phyloP scores from a whole-genome alignment of 371 early-diverging fungal genomes.

The Apophysomyces sp. region DNA sequence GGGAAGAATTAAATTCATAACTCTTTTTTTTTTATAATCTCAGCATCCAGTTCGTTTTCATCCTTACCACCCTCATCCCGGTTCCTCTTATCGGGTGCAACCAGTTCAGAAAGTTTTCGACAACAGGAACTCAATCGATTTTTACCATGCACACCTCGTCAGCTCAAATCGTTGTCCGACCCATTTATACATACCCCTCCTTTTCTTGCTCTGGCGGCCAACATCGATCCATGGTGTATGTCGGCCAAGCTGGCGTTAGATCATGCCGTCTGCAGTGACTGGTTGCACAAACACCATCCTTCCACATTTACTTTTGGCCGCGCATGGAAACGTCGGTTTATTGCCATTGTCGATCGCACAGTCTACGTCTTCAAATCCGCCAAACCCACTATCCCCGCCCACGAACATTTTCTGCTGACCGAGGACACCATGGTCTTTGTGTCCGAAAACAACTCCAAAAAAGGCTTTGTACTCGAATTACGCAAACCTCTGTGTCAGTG shows the following conservation, averaged over 20 bases:
- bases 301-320: conserved; percentile 34
- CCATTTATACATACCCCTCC: conserved; percentile 24
- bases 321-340: conserved; percentile 40
- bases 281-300: conserved; percentile 34
- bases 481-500: conserved; percentile 40
- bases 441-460: conserved; percentile 46
- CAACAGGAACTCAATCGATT: conserved; percentile 37
- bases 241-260: conserved; percentile 32
- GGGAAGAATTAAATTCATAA: conserved; percentile 6
- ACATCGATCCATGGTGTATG: conserved; percentile 37
- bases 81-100: conserved; percentile 29
- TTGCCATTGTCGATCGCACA: conserved; percentile 29
- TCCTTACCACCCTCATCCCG: conserved; percentile 35
- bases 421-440: conserved; percentile 46
- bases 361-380: conserved; percentile 37
- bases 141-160: conserved; percentile 13
- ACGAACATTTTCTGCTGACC: conserved; percentile 42
- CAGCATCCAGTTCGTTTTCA: conserved; percentile 21
- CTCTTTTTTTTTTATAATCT: conserved; percentile 8
- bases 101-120: conserved; percentile 30
- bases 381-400: conserved; percentile 32
- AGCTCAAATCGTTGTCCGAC: conserved; percentile 28
- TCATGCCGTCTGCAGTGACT: conserved; percentile 23
- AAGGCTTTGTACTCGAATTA: conserved; percentile 38
- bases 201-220: conserved; percentile 4